Evolutionary conservation across 192 early-diverging fungal species (phyloP), one percentile per base, ranked within the genome.

Genomic region (Mortierella hygrophila): DNA sequence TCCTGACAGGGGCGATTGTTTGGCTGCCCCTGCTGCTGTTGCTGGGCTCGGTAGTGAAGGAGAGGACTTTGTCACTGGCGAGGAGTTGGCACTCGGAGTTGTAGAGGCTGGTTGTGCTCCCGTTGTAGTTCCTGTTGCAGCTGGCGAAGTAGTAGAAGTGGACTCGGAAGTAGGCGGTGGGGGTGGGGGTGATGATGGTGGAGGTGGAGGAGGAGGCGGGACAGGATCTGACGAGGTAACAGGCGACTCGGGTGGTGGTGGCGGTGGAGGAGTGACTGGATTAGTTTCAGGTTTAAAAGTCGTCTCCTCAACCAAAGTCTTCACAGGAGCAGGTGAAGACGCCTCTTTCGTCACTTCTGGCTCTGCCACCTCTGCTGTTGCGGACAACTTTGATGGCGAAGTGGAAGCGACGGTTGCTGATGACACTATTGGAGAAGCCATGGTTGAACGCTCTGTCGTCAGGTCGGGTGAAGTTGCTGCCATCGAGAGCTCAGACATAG

Each of bases 141-240:
- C 0, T 37, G 8, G 3, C 16, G 68, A 23, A 20, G 70, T 13
- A 2, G 54, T 42, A 26, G 70, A 16, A 16, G 70, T 32, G 18
- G 82, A 52, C 29, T 60, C 32, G 20, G 72, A 8, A 38, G 81
- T 29, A 1, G 70, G 26, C n/a, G 55, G 23, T 9, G 68, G 44
- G 0, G 74, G 21, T 18, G 75, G 26, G 3, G 74, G 35, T 29
- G 71, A 63, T 21, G 73, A 13, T 7, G 49, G 23, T 52, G 75
- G 44, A 73, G 81, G 70, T 29, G 80, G 74, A n/a, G 54, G 71
- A 35, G 52, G 37, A 38, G 38, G 38, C 3, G 73, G 29, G 21
- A 37, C 21, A 42, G 40, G 16, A 18, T 32, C 18, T 3, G 63
- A 29, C 6, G 75, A 46, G 8, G 57, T 15, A 26, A 29, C 18